phyloP scores from a whole-genome alignment of 2,329 filamentous ascomycete species.

The Colletotrichum sp. region DNA sequence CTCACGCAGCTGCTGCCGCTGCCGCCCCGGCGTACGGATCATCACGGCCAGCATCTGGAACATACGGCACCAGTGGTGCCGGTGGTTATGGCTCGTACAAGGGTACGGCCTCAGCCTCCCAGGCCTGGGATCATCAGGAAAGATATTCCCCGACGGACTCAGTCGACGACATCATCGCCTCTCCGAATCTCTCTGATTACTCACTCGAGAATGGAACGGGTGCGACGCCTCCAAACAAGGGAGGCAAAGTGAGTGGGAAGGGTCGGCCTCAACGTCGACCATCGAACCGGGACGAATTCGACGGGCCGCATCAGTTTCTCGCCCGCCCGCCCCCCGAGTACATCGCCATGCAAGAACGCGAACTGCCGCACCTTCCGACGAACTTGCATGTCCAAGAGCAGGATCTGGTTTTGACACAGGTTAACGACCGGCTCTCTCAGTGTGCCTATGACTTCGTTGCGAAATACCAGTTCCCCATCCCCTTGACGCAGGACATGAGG shows the following conservation, averaged over 20 bases:
- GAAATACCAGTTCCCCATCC: constrained; percentile 90
- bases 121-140: constrained; percentile 53
- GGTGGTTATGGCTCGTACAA: constrained; percentile 42
- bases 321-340: constrained; percentile 74
- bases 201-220: constrained; percentile 57
- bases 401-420: constrained; percentile 78
- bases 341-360: constrained; percentile 77
- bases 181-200: constrained; percentile 66
- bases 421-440: constrained; percentile 84
- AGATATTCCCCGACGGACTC: constrained; percentile 63
- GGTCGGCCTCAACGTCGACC: constrained; percentile 68
- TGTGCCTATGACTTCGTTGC: constrained; percentile 91
- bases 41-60: constrained; percentile 44
- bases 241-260: constrained; percentile 50
- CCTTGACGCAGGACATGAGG: constrained; percentile 81
- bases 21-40: constrained; percentile 44
- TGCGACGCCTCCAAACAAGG: constrained; percentile 44
- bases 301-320: constrained; percentile 84
- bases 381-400: constrained; percentile 85
- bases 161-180: constrained; percentile 63
- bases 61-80: constrained; percentile 34
- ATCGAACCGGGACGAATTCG: constrained; percentile 87
- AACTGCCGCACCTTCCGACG: constrained; percentile 81
- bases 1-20: constrained; percentile 40
- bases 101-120: constrained; percentile 42